Base-by-base conservation (phyloP, 73 alveolate species). In the Paramecium primaurelia region DNA sequence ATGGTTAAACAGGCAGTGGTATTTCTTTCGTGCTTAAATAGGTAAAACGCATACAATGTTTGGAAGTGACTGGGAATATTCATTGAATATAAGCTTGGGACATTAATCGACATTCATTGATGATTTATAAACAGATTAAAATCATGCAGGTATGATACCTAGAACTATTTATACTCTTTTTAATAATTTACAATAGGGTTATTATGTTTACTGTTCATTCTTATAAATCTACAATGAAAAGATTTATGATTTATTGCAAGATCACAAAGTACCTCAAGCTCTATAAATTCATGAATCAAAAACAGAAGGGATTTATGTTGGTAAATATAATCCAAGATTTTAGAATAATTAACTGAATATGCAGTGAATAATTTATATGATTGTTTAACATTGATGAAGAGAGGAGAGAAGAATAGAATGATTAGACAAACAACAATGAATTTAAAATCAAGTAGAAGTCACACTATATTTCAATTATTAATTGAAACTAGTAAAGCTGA, bases 1-100 rank as follows among this genome's bases (percentile, higher is more conserved):
- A 95, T 54, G 98, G 98, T 6, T 93, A 95, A 71, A 95, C 98
- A 25, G 97, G 98, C 20, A 75, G 95, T 14, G 98, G 98, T 59
- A 95, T 80, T 37, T 45, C 32, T 59, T 8, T 34, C 28, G 49
- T 88, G 1, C 16, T 64, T 36, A 37, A 18, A 18, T 34, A 77
- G 96, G 96, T n/a, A 93, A 93, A 68, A 93, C 96, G 18, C 73
- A 92, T 40, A 93, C 96, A 6, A 93, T 93, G 96, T 93, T 93
- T 92, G 96, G 96, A 8, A 89, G 94, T 45, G 95, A 93, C 51
- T 93, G 96, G 93, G 96, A 93, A 59, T 37, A 64, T 34, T 64
- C 71, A 45, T 20, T 59, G 7, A 60, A 40, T n/a, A 88, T 71
- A 0, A 71, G 83, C 7, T 26, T 45, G 22, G 40, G 84, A 26